A percentile compares a stretch with the other conserved stretches of the same genome.
These are phyloP conservation scores for Plectosphaerella plurivora DNA, from an alignment of 2,329 filamentous ascomycete genomes.

Conservation along the genomic window DNA sequence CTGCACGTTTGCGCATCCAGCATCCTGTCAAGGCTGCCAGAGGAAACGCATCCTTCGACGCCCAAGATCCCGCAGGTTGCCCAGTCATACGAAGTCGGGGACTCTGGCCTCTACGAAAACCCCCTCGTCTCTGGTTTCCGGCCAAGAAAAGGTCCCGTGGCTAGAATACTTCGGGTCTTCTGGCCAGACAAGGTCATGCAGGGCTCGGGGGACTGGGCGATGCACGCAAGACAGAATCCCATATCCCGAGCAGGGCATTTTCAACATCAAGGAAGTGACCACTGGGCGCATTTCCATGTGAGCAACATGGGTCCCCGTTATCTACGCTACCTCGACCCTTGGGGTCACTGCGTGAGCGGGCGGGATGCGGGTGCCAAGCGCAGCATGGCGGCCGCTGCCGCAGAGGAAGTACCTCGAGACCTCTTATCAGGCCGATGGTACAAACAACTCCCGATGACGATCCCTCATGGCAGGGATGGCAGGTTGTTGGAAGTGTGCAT, in stretches of 20 bases:
- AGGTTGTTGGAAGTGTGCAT: background rate
- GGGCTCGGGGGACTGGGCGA: background rate
- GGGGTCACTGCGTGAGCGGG: constrained; percentile 3
- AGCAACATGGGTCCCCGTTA: background rate
- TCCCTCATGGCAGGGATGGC: constrained; percentile 4
- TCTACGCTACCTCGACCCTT: background rate
- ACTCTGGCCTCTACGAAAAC: too few relatives aligned
- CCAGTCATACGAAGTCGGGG: too few relatives aligned
- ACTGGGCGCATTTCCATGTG: background rate
- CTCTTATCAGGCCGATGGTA: constrained; percentile 4
- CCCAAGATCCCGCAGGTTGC: too few relatives aligned
- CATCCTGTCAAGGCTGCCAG: too few relatives aligned
- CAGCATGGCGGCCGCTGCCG: background rate
- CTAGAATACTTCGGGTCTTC: constrained; percentile 7
- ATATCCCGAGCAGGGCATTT: constrained; percentile 8
- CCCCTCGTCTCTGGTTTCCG: too few relatives aligned
- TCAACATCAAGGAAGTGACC: background rate
- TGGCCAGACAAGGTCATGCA: constrained; percentile 1
- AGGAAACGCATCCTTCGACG: too few relatives aligned
- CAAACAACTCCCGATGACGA: constrained; percentile 11
- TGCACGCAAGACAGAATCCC: constrained; percentile 12
- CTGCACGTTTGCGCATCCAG: too few relatives aligned
- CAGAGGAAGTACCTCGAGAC: background rate
- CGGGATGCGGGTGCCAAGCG: background rate
- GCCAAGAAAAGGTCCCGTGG: constrained; percentile 2